Evolutionary conservation across 768 basidiomycete genomes (phyloP).

Genomic region (Leccinum aurantiacum): DNA sequence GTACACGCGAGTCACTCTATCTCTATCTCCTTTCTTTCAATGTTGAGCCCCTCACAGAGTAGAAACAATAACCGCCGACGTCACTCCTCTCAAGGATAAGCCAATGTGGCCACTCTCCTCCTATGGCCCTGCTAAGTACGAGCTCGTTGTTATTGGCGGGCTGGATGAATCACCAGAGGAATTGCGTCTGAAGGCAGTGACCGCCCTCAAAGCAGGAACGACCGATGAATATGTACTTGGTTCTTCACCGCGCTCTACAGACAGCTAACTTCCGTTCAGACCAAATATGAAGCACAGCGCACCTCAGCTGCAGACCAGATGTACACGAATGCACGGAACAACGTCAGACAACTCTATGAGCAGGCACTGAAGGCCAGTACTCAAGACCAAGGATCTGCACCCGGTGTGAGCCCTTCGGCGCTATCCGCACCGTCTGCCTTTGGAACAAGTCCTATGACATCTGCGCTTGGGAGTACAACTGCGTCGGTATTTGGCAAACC

Average conservation of each 20-base stretch:
- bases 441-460: constrained; percentile 30
- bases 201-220: constrained; percentile 54
- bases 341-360: constrained; percentile 50
- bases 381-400: constrained; percentile 14
- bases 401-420: constrained; percentile 17
- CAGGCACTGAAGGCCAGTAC: constrained; percentile 49
- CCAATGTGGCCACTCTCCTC: constrained; percentile 80
- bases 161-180: constrained; percentile 81
- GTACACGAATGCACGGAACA: constrained; percentile 48
- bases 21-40: not conserved
- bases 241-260: not conserved
- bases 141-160: constrained; percentile 61
- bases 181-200: constrained; percentile 61
- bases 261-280: constrained; percentile 30
- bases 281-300: constrained; percentile 58
- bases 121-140: constrained; percentile 75
- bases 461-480: constrained; percentile 35
- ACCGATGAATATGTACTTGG: constrained; percentile 66
- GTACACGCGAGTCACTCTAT: constrained; percentile 39
- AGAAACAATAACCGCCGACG: constrained; percentile 63
- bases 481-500: constrained; percentile 25
- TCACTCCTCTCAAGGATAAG: constrained; percentile 59
- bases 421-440: constrained; percentile 40
- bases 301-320: constrained; percentile 53
- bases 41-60: constrained; percentile 38